phyloP scores from a whole-genome alignment of 768 basidiomycete species.

The Clitopilus passeckerianus region DNA sequence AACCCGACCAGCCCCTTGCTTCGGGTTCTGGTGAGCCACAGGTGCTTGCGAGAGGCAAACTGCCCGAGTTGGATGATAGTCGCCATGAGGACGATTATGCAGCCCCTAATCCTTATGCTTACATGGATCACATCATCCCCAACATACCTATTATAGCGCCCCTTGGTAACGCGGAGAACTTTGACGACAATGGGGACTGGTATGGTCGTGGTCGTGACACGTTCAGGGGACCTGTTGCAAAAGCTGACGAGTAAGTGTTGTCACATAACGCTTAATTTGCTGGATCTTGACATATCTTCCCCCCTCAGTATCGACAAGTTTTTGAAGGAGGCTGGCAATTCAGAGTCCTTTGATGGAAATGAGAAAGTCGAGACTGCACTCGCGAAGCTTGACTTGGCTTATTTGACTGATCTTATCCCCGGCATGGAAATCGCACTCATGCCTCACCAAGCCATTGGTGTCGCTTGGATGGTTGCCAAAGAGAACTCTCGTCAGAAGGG shows the following conservation, averaged over 20 bases:
- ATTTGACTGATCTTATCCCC: slow-evolving; percentile 42
- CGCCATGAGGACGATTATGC: slow-evolving; percentile 13
- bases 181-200: slow-evolving; percentile 41
- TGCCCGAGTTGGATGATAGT: slow-evolving; percentile 4
- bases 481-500: slow-evolving; percentile 36
- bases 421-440: slow-evolving; percentile 60
- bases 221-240: slow-evolving; percentile 40
- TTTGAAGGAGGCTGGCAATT: slow-evolving; percentile 48
- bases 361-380: slow-evolving; percentile 55
- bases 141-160: slow-evolving; percentile 19
- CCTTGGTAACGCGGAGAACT: slow-evolving; percentile 19
- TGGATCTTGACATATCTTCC: background rate
- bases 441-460: slow-evolving; percentile 65
- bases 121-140: slow-evolving; percentile 2
- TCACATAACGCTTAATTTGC: background rate
- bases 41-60: background rate
- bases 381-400: slow-evolving; percentile 43
- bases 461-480: slow-evolving; percentile 57
- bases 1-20: slow-evolving; percentile 7
- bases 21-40: slow-evolving; percentile 13
- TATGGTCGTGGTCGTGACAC: slow-evolving; percentile 40
- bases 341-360: slow-evolving; percentile 55
- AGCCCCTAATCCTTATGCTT: slow-evolving; percentile 1
- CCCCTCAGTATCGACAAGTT: slow-evolving; percentile 46
- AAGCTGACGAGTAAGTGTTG: slow-evolving; percentile 43